Conservation (phyloP, 306 rosid species). For the Ceratonia siliqua region DNA sequence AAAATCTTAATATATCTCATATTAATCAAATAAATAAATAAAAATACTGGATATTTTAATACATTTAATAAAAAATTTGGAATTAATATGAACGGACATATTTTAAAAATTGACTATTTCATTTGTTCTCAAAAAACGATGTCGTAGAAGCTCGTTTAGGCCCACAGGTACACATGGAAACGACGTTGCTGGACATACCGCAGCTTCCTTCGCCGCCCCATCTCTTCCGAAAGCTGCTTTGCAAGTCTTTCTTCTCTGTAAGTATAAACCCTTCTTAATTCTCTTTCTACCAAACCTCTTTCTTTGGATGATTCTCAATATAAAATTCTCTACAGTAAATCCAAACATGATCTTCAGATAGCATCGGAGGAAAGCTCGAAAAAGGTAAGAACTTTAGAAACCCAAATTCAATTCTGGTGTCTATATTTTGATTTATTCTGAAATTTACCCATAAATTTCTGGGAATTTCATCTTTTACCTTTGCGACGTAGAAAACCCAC, state of each 20-base stretch:
- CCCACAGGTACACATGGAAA: neutral
- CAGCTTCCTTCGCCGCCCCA: slow-evolving; percentile 30
- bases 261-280: slow-evolving; percentile 21
- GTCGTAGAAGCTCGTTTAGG: neutral
- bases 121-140: neutral
- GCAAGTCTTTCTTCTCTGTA: neutral
- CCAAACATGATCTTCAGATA: slow-evolving; percentile 25
- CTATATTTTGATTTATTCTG: neutral
- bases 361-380: neutral
- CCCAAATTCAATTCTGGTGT: neutral
- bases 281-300: neutral
- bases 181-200: neutral
- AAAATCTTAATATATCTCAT: no score
- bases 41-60: no score
- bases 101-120: neutral
- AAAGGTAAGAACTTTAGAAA: slow-evolving; percentile 38
- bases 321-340: slow-evolving; percentile 7
- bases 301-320: neutral
- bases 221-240: slow-evolving; percentile 3
- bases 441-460: slow-evolving; percentile 4
- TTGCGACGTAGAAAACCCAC: slow-evolving; percentile 1
- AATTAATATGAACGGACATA: no score
- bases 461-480: neutral
- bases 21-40: no score
- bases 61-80: no score